Conservation (phyloP, 1,284 basidiomycete genomes). For the Phenoliferia sp. region DNA sequence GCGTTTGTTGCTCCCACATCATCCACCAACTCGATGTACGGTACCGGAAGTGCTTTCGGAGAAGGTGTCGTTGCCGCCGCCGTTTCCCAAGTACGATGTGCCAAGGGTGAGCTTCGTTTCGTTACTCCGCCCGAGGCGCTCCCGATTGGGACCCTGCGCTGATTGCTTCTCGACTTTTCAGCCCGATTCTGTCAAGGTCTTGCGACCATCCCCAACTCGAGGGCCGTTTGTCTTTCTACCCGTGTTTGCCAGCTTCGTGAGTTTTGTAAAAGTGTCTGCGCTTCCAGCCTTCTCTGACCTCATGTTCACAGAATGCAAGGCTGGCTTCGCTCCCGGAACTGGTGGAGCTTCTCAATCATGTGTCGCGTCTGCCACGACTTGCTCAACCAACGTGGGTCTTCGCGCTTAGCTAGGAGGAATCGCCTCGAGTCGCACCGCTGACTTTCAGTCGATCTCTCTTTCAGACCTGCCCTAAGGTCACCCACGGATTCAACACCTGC, state of each 20-base stretch:
- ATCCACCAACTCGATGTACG: too few species aligned
- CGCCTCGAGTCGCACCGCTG: not conserved
- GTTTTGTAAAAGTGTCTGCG: too few species aligned
- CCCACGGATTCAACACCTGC: not conserved
- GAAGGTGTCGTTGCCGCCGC: too few species aligned
- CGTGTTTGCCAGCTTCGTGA: not conserved
- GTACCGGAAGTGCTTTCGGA: too few species aligned
- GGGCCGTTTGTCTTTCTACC: not conserved
- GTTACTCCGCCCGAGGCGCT: not conserved
- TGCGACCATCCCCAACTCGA: not conserved
- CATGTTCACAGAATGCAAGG: not conserved
- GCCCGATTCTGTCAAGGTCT: not conserved
- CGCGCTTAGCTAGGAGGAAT: too few species aligned
- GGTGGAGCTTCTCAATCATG: not conserved
- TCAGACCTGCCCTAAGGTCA: not conserved
- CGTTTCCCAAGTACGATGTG: too few species aligned
- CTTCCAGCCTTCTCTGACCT: too few species aligned
- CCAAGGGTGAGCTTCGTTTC: not conserved
- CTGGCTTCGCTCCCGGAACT: not conserved
- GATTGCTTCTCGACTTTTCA: not conserved
- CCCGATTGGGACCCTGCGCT: too few species aligned
- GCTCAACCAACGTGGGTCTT: not conserved
- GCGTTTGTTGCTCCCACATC: not conserved
- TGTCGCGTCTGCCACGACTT: not conserved
- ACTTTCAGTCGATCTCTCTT: not conserved